These are phyloP conservation scores for Pochonia chlamydosporia DNA, from an alignment of 2,329 filamentous ascomycete species.

Conservation along the genomic window DNA sequence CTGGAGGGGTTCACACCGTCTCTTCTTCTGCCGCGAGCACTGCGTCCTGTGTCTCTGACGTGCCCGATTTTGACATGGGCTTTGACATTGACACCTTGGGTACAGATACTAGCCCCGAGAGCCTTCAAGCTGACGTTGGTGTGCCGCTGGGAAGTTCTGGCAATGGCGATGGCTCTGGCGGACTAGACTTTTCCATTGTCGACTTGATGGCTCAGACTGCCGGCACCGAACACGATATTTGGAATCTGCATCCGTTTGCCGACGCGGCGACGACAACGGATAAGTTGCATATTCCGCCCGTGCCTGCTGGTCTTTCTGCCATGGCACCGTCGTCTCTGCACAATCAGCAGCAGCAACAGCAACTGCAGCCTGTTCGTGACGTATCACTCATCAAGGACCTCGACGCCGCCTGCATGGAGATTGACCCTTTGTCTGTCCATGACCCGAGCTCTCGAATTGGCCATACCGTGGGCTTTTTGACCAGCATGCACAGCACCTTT, in stretches of 20 bases:
- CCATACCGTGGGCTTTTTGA: slow-evolving; percentile 26
- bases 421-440: slow-evolving; percentile 29
- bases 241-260: slow-evolving; percentile 16
- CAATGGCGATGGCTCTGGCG: slow-evolving; percentile 11
- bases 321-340: slow-evolving; percentile 11
- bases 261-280: slow-evolving; percentile 14
- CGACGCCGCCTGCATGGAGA: slow-evolving; percentile 14
- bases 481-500: slow-evolving; percentile 26
- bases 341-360: slow-evolving; percentile 7
- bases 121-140: slow-evolving; percentile 13
- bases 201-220: slow-evolving; percentile 22
- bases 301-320: slow-evolving; percentile 13
- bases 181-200: slow-evolving; percentile 28
- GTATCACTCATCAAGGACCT: slow-evolving; percentile 17
- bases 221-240: slow-evolving; percentile 16
- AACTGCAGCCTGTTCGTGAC: slow-evolving; percentile 23
- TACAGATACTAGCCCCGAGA: slow-evolving; percentile 26
- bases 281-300: slow-evolving; percentile 26
- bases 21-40: slow-evolving; percentile 3
- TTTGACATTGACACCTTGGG: slow-evolving; percentile 28
- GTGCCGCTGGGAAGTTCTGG: not conserved
- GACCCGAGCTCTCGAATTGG: slow-evolving; percentile 29
- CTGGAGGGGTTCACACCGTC: not conserved
- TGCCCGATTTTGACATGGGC: slow-evolving; percentile 31
- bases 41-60: slow-evolving; percentile 13